These are phyloP conservation scores for Pichia sp. DNA, from an alignment of 1,139 yeast genomes.

Conservation along the genomic window DNA sequence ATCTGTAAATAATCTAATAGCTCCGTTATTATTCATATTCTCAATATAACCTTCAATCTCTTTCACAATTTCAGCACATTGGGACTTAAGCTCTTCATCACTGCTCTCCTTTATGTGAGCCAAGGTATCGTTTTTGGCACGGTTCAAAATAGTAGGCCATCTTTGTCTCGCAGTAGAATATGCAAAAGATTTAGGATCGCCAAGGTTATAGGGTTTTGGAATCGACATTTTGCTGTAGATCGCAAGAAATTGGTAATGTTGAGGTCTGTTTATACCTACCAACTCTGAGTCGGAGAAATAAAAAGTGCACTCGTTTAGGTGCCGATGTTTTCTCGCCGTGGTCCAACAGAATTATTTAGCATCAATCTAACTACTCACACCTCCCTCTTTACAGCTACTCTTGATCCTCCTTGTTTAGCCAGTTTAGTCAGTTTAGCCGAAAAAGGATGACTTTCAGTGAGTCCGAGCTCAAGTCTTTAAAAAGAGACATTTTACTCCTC, in stretches of 20 bases:
- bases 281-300: too few relatives aligned
- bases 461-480: conserved; percentile 7
- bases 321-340: too few relatives aligned
- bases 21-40: conserved; percentile 35
- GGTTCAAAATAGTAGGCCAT: conserved; percentile 80
- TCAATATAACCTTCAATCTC: conserved; percentile 31
- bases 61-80: conserved; percentile 16
- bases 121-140: conserved; percentile 54
- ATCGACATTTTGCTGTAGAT: neutral
- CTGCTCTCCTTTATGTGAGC: conserved; percentile 4
- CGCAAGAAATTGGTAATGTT: too few relatives aligned
- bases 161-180: conserved; percentile 68
- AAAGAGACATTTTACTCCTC: conserved; percentile 20
- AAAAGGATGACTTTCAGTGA: conserved; percentile 5
- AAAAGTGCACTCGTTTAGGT: too few relatives aligned
- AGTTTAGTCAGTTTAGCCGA: too few relatives aligned
- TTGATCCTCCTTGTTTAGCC: too few relatives aligned
- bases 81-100: conserved; percentile 12
- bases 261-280: too few relatives aligned
- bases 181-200: conserved; percentile 74
- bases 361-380: too few relatives aligned
- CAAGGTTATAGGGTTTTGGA: conserved; percentile 40
- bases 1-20: conserved; percentile 35
- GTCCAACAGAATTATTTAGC: too few relatives aligned
- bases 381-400: too few relatives aligned